Conservation (phyloP, 371 early-diverging fungal genomes). For the Homolaphlyctis polyrhiza region DNA sequence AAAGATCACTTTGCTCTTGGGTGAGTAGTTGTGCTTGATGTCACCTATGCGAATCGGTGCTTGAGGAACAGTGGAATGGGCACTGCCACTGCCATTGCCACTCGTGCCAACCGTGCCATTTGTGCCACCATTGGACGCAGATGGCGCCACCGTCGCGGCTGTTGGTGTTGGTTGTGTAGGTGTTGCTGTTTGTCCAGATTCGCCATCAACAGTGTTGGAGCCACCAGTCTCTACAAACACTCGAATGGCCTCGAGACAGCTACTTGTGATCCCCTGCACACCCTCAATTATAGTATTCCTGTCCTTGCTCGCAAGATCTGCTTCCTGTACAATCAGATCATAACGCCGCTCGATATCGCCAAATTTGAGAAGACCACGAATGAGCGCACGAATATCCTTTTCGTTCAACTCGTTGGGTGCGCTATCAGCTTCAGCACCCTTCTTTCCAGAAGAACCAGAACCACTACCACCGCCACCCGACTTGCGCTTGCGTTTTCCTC, state of each 20-base stretch:
- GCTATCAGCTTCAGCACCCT: background rate
- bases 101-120: background rate
- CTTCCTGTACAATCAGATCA: slow-evolving; percentile 71
- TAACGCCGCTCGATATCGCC: slow-evolving; percentile 74
- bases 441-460: slow-evolving; percentile 28
- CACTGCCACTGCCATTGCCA: no score
- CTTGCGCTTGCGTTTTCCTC: slow-evolving; percentile 27
- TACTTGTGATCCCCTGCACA: slow-evolving; percentile 57
- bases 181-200: background rate
- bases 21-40: slow-evolving; percentile 13
- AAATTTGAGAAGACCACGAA: slow-evolving; percentile 72
- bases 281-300: slow-evolving; percentile 52
- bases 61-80: background rate
- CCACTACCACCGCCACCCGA: slow-evolving; percentile 26
- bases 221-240: slow-evolving; percentile 33
- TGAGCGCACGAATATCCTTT: slow-evolving; percentile 76
- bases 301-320: slow-evolving; percentile 69
- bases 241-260: slow-evolving; percentile 68
- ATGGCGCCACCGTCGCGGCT: slow-evolving; percentile 25
- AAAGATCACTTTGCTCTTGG: slow-evolving; percentile 60
- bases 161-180: background rate
- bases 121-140: no score
- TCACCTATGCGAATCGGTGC: slow-evolving; percentile 9
- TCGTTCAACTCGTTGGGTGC: slow-evolving; percentile 43
- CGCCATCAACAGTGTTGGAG: background rate